Evolutionary conservation across 176 grass and related monocot genomes (phyloP).

Genomic region (Aegilops umbellulata): DNA sequence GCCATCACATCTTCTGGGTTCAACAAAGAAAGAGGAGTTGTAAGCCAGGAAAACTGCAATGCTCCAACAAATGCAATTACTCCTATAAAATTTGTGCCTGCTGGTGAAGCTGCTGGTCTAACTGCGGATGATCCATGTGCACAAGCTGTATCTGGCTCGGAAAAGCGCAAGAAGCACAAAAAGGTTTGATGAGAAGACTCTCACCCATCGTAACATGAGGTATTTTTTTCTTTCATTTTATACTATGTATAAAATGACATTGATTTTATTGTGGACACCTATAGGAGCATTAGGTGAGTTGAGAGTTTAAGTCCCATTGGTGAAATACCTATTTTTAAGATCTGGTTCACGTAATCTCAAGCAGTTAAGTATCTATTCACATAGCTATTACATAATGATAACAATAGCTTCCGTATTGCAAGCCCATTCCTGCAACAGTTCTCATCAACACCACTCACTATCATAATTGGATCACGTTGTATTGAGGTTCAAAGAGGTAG

Average conservation of each 20-base stretch:
- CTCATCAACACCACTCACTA: not conserved
- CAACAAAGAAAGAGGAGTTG: constrained; percentile 1
- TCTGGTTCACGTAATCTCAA: not conserved
- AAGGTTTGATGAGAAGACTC: not conserved
- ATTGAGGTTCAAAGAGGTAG: constrained; percentile 1
- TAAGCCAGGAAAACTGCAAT: not conserved
- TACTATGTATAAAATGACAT: not conserved
- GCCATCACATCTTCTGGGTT: constrained; percentile 1
- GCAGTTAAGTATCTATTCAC: not conserved
- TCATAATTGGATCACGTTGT: not conserved
- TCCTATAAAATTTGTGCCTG: constrained; percentile 10
- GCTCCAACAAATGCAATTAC: not conserved
- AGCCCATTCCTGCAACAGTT: not conserved
- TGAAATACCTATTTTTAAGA: not conserved
- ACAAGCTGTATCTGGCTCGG: not conserved
- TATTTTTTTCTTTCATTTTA: constrained; percentile 13
- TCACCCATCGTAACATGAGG: constrained; percentile 1
- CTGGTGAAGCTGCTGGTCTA: not conserved
- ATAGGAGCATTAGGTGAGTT: not conserved
- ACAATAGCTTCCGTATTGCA: not conserved
- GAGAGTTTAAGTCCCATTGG: not conserved
- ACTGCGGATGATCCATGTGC: not conserved
- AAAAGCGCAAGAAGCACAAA: constrained; percentile 36
- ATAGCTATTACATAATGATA: not conserved
- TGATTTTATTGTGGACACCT: not conserved